Conservation (phyloP, 1,284 basidiomycete species). For the Heterobasidion irregulare region DNA sequence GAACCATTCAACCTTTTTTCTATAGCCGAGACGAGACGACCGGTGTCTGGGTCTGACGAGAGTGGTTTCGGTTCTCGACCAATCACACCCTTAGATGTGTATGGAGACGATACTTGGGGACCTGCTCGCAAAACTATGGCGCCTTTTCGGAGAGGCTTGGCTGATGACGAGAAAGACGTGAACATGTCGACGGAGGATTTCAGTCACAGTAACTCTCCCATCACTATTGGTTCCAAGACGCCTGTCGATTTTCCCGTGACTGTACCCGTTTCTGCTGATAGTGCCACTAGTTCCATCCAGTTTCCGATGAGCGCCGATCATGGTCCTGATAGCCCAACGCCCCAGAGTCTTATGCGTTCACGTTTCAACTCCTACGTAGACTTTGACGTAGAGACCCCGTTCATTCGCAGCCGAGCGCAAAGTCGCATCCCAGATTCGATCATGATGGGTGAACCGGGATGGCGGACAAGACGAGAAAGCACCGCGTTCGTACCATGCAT, state of each 20-base stretch:
- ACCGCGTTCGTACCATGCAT: slow-evolving; percentile 52
- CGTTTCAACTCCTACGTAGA: slow-evolving; percentile 64
- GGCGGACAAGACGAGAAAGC: slow-evolving; percentile 74
- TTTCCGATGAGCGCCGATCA: slow-evolving; percentile 72
- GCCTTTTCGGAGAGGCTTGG: slow-evolving; percentile 75
- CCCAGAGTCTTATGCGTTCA: slow-evolving; percentile 38
- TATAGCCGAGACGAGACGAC: slow-evolving; percentile 63
- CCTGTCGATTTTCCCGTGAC: slow-evolving; percentile 48
- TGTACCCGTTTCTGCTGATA: slow-evolving; percentile 37
- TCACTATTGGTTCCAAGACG: slow-evolving; percentile 36
- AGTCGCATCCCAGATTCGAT: slow-evolving; percentile 57
- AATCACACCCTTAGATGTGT: slow-evolving; percentile 38
- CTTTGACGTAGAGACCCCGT: slow-evolving; percentile 60
- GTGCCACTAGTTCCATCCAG: slow-evolving; percentile 62
- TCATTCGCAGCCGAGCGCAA: slow-evolving; percentile 74
- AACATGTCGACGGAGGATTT: slow-evolving; percentile 31
- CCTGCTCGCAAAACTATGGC: slow-evolving; percentile 53
- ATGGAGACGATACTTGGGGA: slow-evolving; percentile 34
- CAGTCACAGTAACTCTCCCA: slow-evolving; percentile 35
- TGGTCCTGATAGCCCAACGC: slow-evolving; percentile 42
- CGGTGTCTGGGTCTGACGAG: slow-evolving; percentile 44
- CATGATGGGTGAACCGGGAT: slow-evolving; percentile 54
- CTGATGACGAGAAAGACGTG: slow-evolving; percentile 69
- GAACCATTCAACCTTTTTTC: slow-evolving; percentile 75
- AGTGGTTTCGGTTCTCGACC: slow-evolving; percentile 44